phyloP scores from a whole-genome alignment of 495 filamentous ascomycete genomes.

The Pyrenopolyporus hunteri region DNA sequence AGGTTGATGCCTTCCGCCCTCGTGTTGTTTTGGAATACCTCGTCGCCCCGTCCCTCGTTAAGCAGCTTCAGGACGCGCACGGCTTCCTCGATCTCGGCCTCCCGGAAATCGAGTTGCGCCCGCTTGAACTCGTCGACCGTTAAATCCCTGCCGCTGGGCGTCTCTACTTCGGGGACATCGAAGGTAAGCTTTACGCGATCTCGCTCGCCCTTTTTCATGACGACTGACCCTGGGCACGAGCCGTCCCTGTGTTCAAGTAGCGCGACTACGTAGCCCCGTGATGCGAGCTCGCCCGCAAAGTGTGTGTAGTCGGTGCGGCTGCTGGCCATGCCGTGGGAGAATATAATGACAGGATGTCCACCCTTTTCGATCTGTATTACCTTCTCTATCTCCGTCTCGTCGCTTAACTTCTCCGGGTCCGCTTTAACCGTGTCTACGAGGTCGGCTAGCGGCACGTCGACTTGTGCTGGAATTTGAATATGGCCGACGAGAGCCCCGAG shows the following conservation, averaged over 20 bases:
- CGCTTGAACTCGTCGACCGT: slow-evolving; percentile 49
- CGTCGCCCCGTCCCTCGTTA: slow-evolving; percentile 49
- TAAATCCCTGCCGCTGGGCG: slow-evolving; percentile 27
- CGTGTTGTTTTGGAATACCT: slow-evolving; percentile 44
- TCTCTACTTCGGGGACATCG: slow-evolving; percentile 39
- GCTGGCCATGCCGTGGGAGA: slow-evolving; percentile 60
- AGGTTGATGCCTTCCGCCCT: slow-evolving; percentile 43
- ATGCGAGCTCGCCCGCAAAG: slow-evolving; percentile 60
- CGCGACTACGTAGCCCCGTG: slow-evolving; percentile 57
- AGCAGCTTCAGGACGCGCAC: slow-evolving; percentile 51
- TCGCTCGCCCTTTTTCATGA: slow-evolving; percentile 42
- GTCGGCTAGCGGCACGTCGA: slow-evolving; percentile 50
- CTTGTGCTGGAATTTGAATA: slow-evolving; percentile 53
- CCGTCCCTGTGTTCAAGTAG: slow-evolving; percentile 62
- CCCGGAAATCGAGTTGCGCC: slow-evolving; percentile 56
- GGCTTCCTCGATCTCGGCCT: slow-evolving; percentile 60
- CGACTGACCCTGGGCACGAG: slow-evolving; percentile 54
- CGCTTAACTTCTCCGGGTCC: slow-evolving; percentile 29
- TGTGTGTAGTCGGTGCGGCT: slow-evolving; percentile 59
- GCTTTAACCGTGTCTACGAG: slow-evolving; percentile 23
- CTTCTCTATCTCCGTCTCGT: slow-evolving; percentile 25
- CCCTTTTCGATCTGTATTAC: slow-evolving; percentile 24
- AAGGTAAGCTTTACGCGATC: slow-evolving; percentile 41
- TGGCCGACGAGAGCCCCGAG: slow-evolving; percentile 46
- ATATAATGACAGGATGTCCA: slow-evolving; percentile 55